Evolutionary conservation across 2,329 filamentous ascomycete species (phyloP).

Genomic region (Colletotrichum eleusines): DNA sequence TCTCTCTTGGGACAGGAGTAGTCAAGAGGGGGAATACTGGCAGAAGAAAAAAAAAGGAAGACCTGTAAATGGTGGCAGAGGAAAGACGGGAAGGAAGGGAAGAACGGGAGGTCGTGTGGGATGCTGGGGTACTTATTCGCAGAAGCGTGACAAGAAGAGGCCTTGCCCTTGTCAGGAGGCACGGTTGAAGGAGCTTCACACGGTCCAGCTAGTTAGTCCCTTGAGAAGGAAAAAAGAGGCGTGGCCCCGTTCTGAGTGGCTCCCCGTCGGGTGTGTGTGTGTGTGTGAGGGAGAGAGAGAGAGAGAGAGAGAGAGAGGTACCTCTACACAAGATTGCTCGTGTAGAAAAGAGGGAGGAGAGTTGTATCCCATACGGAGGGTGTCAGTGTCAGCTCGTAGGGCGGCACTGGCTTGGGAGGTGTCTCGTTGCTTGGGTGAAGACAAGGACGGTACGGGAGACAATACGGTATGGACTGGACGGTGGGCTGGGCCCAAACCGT

Average conservation of each 20-base stretch:
- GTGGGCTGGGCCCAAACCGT: neutral
- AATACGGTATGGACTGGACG: slow-evolving; percentile 12
- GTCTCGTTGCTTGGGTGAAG: slow-evolving; percentile 17
- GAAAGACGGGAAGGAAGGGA: slow-evolving; percentile 47
- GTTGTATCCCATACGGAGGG: slow-evolving; percentile 10
- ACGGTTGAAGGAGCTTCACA: slow-evolving; percentile 36
- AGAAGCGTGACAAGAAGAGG: slow-evolving; percentile 35
- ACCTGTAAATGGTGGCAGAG: slow-evolving; percentile 48
- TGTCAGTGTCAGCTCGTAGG: slow-evolving; percentile 31
- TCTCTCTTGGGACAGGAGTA: slow-evolving; percentile 47
- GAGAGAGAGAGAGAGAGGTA: no score
- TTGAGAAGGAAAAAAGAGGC: slow-evolving; percentile 36
- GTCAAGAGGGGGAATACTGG: slow-evolving; percentile 46
- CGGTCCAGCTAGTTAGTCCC: slow-evolving; percentile 38
- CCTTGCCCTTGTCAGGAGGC: slow-evolving; percentile 40
- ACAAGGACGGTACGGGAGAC: slow-evolving; percentile 1
- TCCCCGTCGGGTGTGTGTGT: slow-evolving; percentile 10
- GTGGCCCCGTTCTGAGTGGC: slow-evolving; percentile 37
- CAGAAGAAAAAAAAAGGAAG: slow-evolving; percentile 46
- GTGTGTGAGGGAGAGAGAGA: no score
- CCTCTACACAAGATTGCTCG: slow-evolving; percentile 19
- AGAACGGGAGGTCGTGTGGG: slow-evolving; percentile 48
- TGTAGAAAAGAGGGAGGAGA: slow-evolving; percentile 19
- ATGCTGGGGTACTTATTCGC: slow-evolving; percentile 57
- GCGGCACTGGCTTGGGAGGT: slow-evolving; percentile 21